Evolutionary conservation across 768 basidiomycete species (phyloP).

Genomic region (Mycena amicta): DNA sequence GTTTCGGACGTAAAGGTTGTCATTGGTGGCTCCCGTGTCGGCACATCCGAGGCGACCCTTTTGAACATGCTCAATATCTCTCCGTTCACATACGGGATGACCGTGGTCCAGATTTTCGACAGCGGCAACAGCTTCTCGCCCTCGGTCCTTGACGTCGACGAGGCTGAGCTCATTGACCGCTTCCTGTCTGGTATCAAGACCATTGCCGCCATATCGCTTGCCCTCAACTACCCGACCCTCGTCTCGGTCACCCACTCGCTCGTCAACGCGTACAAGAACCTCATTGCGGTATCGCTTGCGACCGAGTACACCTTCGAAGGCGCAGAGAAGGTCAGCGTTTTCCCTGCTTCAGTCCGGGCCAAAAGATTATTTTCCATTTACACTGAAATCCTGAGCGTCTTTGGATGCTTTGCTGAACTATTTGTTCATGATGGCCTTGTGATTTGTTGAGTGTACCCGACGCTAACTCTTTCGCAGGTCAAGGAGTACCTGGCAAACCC

Average conservation of each 20-base stretch:
- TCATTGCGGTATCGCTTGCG: constrained; percentile 82
- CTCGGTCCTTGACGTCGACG: constrained; percentile 89
- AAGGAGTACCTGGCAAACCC: constrained; percentile 98
- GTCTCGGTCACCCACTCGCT: constrained; percentile 93
- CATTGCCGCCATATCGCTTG: constrained; percentile 93
- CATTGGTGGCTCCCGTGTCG: constrained; percentile 88
- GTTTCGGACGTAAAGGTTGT: constrained; percentile 97
- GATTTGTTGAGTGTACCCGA: neutral
- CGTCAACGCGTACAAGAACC: constrained; percentile 99
- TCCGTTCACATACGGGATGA: constrained; percentile 99
- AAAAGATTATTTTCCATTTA: constrained; percentile 39
- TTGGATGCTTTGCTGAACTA: constrained; percentile 41
- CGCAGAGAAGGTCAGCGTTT: constrained; percentile 76
- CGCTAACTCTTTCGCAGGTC: constrained; percentile 51
- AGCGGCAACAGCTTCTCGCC: constrained; percentile 91
- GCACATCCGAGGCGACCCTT: constrained; percentile 94
- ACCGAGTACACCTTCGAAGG: constrained; percentile 97
- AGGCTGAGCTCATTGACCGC: constrained; percentile 86
- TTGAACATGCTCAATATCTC: constrained; percentile 99
- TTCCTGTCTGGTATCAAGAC: constrained; percentile 95
- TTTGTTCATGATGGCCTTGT: constrained; percentile 33
- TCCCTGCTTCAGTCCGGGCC: constrained; percentile 19
- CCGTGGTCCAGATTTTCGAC: constrained; percentile 95
- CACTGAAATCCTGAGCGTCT: constrained; percentile 83
- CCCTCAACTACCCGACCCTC: constrained; percentile 93